Conservation (phyloP, 129 eudicot genomes). For the sunflower (Helianthus annuus) region DNA sequence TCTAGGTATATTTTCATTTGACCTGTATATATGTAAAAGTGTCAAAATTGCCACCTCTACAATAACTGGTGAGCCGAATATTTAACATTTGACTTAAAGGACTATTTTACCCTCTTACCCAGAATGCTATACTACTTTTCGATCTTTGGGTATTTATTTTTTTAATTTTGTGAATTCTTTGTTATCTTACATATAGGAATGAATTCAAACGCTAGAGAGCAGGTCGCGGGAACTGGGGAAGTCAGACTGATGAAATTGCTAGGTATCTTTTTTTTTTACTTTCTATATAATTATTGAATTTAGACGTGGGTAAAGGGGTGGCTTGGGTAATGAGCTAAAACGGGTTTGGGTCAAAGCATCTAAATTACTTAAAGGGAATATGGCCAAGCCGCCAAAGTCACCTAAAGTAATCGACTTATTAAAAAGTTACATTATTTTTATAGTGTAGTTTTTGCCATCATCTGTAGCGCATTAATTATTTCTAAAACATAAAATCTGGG, state of each 20-base stretch:
- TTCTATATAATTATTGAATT: background rate
- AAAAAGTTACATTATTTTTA: too few species aligned
- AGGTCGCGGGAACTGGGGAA: conserved; percentile 97
- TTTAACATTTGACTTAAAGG: background rate
- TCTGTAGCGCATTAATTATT: too few species aligned
- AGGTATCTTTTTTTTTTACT: conserved; percentile 31
- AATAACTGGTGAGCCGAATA: background rate
- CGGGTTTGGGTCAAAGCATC: background rate
- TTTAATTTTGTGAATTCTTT: background rate
- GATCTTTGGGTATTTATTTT: conserved; percentile 52
- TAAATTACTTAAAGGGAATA: background rate
- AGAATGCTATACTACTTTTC: conserved; percentile 92
- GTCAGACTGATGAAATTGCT: conserved; percentile 61
- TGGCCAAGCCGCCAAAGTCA: too few species aligned
- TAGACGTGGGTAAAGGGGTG: background rate
- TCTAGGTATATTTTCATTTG: background rate
- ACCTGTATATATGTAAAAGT: background rate
- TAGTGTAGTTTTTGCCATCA: too few species aligned
- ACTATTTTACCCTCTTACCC: conserved; percentile 22
- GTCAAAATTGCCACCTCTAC: background rate
- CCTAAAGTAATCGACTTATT: too few species aligned
- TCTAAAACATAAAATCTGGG: too few species aligned
- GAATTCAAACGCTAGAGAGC: conserved; percentile 82
- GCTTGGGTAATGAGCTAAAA: background rate
- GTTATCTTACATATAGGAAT: conserved; percentile 33